A percentile compares a stretch with the other conserved stretches of the same genome.
These are phyloP conservation scores for Neonectria sp. DNA, from an alignment of 2,329 filamentous ascomycete genomes.

Conservation along the genomic window DNA sequence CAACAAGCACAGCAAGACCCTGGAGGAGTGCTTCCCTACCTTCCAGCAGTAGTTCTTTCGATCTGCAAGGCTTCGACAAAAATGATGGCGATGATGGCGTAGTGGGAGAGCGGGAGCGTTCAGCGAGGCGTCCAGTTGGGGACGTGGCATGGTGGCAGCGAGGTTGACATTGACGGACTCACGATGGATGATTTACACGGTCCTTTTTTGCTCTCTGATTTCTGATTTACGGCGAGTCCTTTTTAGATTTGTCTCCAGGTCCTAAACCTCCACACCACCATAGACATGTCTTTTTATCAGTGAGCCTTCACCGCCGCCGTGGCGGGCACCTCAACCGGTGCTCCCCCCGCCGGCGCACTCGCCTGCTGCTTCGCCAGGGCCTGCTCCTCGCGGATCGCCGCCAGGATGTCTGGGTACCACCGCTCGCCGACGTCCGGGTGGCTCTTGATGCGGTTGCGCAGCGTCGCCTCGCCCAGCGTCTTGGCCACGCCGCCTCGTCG, in stretches of 20 bases:
- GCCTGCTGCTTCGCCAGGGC: slow-evolving; percentile 55
- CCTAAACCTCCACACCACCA: slow-evolving; percentile 25
- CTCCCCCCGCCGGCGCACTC: slow-evolving; percentile 30
- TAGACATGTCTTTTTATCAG: slow-evolving; percentile 36
- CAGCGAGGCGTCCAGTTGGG: slow-evolving; percentile 26
- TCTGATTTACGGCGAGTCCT: slow-evolving; percentile 17
- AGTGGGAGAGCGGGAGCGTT: slow-evolving; percentile 20
- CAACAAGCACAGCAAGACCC: slow-evolving; percentile 83
- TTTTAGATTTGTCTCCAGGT: slow-evolving; percentile 25
- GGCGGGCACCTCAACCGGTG: slow-evolving; percentile 36
- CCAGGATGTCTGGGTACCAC: slow-evolving; percentile 79
- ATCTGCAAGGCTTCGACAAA: neutral
- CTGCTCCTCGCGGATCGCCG: slow-evolving; percentile 72
- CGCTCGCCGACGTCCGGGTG: slow-evolving; percentile 89
- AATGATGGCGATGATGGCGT: slow-evolving; percentile 26
- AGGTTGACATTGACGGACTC: slow-evolving; percentile 24
- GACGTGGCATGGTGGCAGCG: slow-evolving; percentile 16
- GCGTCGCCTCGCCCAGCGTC: slow-evolving; percentile 84
- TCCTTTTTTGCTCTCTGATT: slow-evolving; percentile 22
- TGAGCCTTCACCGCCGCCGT: slow-evolving; percentile 52
- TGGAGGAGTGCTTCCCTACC: slow-evolving; percentile 79
- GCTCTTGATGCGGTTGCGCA: slow-evolving; percentile 88
- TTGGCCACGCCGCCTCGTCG: slow-evolving; percentile 76
- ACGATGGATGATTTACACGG: slow-evolving; percentile 28
- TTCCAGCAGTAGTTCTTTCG: slow-evolving; percentile 49